Conservation (phyloP, 1,284 basidiomycete genomes). For the Ustilago cynodontis region DNA sequence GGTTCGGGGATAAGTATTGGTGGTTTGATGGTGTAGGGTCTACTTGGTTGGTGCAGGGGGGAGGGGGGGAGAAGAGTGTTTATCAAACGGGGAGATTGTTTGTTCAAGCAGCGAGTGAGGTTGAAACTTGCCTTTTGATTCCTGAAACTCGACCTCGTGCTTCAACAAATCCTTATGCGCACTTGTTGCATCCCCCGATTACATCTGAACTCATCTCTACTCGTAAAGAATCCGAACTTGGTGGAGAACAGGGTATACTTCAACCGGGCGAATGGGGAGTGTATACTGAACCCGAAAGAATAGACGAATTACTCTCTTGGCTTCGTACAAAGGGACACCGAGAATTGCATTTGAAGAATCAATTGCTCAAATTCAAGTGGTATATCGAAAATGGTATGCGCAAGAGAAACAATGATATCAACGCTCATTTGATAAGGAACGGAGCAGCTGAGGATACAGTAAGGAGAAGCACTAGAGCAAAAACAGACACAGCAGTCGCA, state of each 20-base stretch:
- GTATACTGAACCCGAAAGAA: constrained; percentile 86
- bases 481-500: neutral
- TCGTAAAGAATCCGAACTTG: constrained; percentile 66
- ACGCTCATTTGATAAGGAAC: neutral
- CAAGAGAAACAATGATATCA: constrained; percentile 52
- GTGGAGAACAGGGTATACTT: constrained; percentile 75
- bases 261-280: constrained; percentile 86
- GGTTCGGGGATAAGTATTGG: constrained; percentile 95
- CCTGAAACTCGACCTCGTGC: constrained; percentile 6
- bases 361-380: constrained; percentile 84
- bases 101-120: constrained; percentile 85
- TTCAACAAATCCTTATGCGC: constrained; percentile 18
- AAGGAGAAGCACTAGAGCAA: constrained; percentile 10
- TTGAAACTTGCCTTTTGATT: constrained; percentile 63
- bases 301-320: constrained; percentile 87
- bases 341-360: constrained; percentile 84
- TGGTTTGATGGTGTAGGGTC: constrained; percentile 98
- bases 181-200: constrained; percentile 66
- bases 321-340: constrained; percentile 89
- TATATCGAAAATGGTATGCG: constrained; percentile 84
- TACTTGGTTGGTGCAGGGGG: constrained; percentile 76
- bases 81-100: constrained; percentile 91
- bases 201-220: constrained; percentile 10
- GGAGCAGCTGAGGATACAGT: constrained; percentile 14
- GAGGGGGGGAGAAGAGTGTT: constrained; percentile 69